phyloP scores from a whole-genome alignment of 2,329 filamentous ascomycete genomes.

The Myriosclerotinia duriaeana region DNA sequence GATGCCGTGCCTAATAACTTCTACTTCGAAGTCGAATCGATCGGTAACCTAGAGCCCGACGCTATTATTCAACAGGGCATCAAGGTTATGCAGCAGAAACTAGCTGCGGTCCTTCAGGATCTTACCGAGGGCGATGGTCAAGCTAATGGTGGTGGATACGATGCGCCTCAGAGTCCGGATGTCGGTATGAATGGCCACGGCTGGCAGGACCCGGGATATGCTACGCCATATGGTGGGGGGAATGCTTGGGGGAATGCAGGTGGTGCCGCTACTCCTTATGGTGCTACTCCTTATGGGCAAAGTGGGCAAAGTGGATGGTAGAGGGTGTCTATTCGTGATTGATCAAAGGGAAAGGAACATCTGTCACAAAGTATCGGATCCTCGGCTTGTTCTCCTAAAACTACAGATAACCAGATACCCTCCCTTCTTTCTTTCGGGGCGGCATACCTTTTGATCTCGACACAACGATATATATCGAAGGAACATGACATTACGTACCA shows the following conservation, averaged over 20 bases:
- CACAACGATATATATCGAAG: neutral
- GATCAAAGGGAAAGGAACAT: neutral
- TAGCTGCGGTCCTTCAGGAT: slow-evolving; percentile 74
- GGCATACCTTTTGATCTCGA: neutral
- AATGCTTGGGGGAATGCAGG: slow-evolving; percentile 65
- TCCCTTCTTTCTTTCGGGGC: neutral
- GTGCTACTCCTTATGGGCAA: slow-evolving; percentile 61
- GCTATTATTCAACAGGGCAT: slow-evolving; percentile 87
- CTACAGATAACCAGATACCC: neutral
- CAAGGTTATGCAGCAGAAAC: slow-evolving; percentile 82
- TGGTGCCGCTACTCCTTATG: slow-evolving; percentile 56
- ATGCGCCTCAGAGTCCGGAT: slow-evolving; percentile 66
- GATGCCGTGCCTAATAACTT: slow-evolving; percentile 81
- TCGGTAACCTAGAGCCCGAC: slow-evolving; percentile 85
- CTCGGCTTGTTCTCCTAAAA: neutral
- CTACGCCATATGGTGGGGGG: slow-evolving; percentile 65
- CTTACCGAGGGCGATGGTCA: slow-evolving; percentile 58
- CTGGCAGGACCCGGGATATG: slow-evolving; percentile 63
- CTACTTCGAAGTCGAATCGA: slow-evolving; percentile 91
- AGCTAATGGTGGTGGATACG: slow-evolving; percentile 47
- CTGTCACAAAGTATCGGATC: neutral
- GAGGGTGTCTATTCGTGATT: neutral
- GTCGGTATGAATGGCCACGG: slow-evolving; percentile 53
- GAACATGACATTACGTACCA: neutral
- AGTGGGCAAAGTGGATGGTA: slow-evolving; percentile 35